These are phyloP conservation scores for Ramaria sp. DNA, from an alignment of 768 basidiomycete genomes.

Conservation along the genomic window DNA sequence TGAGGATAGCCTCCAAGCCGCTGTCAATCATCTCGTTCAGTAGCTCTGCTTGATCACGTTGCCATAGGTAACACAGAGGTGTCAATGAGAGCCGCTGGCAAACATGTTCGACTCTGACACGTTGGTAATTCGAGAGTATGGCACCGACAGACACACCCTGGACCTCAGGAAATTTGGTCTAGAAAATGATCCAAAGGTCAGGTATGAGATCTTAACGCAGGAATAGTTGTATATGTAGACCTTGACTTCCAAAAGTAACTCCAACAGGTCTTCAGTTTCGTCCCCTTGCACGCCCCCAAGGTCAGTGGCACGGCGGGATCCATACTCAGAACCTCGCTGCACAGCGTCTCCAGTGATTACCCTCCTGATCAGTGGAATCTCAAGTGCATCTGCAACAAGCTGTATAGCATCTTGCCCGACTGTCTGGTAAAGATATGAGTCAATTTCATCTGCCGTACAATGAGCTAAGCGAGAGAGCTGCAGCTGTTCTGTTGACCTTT, in stretches of 20 bases:
- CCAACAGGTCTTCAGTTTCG: conserved; percentile 91
- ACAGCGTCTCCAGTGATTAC: conserved; percentile 76
- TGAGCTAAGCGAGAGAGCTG: conserved; percentile 10
- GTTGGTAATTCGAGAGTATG: conserved; percentile 94
- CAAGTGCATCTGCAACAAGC: conserved; percentile 73
- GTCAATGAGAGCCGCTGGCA: conserved; percentile 74
- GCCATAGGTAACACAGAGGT: conserved; percentile 87
- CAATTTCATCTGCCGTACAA: conserved; percentile 76
- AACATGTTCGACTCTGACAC: conserved; percentile 95
- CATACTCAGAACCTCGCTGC: conserved; percentile 80
- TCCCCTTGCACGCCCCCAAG: conserved; percentile 59
- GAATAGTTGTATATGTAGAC: conserved; percentile 27
- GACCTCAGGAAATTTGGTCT: conserved; percentile 72
- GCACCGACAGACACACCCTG: conserved; percentile 89
- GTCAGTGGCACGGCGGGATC: conserved; percentile 40
- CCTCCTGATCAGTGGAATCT: conserved; percentile 74
- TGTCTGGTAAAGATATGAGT: conserved; percentile 98
- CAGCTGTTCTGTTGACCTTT: conserved; percentile 50
- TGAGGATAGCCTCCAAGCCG: conserved; percentile 72
- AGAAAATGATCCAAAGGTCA: background rate
- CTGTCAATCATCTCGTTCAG: conserved; percentile 78
- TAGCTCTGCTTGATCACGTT: conserved; percentile 78
- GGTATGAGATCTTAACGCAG: conserved; percentile 3
- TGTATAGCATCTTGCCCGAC: conserved; percentile 93
- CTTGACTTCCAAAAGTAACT: conserved; percentile 64